These are phyloP conservation scores for Naganishia sp. DNA, from an alignment of 1,284 basidiomycete genomes.

Conservation along the genomic window DNA sequence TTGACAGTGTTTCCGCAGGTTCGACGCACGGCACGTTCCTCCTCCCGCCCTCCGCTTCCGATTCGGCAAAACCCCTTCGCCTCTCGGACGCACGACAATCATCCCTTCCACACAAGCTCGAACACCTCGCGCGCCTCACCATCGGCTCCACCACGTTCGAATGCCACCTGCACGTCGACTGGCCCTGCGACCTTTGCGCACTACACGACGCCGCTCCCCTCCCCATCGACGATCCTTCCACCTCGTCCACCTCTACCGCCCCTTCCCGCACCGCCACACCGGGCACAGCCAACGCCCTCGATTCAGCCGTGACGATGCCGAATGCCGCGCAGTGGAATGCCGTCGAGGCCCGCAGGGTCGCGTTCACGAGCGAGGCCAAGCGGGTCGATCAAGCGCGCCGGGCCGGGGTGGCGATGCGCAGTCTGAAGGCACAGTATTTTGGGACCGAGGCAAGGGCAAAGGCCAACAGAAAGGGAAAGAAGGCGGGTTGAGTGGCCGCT, in stretches of 20 bases:
- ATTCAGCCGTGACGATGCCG: background rate
- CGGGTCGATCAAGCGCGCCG: conserved; percentile 26
- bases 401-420: conserved; percentile 21
- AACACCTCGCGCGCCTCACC: conserved; percentile 41
- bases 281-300: too few relatives aligned
- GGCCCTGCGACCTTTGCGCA: conserved; percentile 49
- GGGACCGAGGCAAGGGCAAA: background rate
- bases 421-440: conserved; percentile 25
- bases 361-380: conserved; percentile 29
- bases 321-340: conserved; percentile 11
- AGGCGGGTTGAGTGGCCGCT: too few relatives aligned
- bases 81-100: conserved; percentile 44
- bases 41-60: conserved; percentile 27
- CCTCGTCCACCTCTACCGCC: background rate
- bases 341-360: conserved; percentile 7
- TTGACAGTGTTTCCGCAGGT: too few relatives aligned
- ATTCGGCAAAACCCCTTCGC: conserved; percentile 27
- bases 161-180: conserved; percentile 48
- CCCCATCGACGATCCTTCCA: conserved; percentile 4
- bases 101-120: conserved; percentile 41
- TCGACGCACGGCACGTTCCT: conserved; percentile 53
- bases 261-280: too few relatives aligned
- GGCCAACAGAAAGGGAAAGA: too few relatives aligned
- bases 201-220: conserved; percentile 12
- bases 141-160: conserved; percentile 47